Evolutionary conservation across 192 early-diverging fungal species (phyloP).

Genomic region (Umbelopsis sp.): DNA sequence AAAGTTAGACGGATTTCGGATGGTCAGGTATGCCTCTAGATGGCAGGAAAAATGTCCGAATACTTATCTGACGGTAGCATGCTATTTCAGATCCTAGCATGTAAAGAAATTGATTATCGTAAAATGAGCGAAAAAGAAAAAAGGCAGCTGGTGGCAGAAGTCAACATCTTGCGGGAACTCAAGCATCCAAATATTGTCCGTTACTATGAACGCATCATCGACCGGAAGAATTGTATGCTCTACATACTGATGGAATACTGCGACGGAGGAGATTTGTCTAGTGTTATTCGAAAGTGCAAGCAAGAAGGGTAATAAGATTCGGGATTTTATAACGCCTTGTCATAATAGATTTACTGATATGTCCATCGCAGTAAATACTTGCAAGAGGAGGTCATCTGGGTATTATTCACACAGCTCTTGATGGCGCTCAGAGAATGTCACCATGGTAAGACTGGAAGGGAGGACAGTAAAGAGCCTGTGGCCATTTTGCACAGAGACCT

Average conservation of each 20-base stretch:
- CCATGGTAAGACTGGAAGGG: conserved; percentile 41
- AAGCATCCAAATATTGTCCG: conserved; percentile 75
- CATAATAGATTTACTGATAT: not conserved
- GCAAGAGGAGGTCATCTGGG: conserved; percentile 71
- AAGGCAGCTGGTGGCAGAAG: conserved; percentile 73
- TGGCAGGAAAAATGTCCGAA: not conserved
- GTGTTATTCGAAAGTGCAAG: conserved; percentile 65
- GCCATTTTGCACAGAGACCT: conserved; percentile 72
- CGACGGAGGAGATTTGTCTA: conserved; percentile 72
- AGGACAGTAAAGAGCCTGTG: conserved; percentile 39
- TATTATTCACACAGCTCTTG: conserved; percentile 64
- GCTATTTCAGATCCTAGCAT: conserved; percentile 58
- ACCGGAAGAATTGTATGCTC: conserved; percentile 65
- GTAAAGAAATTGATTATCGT: conserved; percentile 81
- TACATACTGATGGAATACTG: conserved; percentile 85
- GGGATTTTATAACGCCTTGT: not conserved
- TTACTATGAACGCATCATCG: conserved; percentile 70
- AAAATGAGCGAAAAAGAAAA: conserved; percentile 77
- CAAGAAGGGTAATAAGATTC: conserved; percentile 47
- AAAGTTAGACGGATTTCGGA: conserved; percentile 67
- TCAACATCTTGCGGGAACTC: conserved; percentile 73
- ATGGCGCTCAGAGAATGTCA: conserved; percentile 75
- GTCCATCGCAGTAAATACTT: conserved; percentile 46
- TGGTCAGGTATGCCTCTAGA: conserved; percentile 54
- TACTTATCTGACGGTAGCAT: not conserved